Percentiles rank a stretch among this genome's conserved stretches.
Evolutionary conservation across 805 yeast genomes (phyloP).

Genomic region (Helenozyma rhizophorensis): DNA sequence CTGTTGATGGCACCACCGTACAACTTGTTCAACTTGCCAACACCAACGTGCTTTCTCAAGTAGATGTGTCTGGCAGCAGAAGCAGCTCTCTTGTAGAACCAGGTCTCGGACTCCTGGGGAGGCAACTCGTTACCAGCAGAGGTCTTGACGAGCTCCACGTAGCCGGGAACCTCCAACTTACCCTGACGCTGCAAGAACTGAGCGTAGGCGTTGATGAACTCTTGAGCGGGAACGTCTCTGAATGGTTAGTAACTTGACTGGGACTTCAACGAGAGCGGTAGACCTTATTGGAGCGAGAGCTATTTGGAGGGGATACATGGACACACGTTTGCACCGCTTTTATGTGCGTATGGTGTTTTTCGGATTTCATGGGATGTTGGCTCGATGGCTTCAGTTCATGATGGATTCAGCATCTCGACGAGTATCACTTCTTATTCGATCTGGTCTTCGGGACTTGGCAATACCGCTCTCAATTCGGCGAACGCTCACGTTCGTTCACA

Average conservation of each 20-base stretch:
- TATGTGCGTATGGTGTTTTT: too few relatives aligned
- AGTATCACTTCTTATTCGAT: too few relatives aligned
- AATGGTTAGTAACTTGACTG: conserved; percentile 39
- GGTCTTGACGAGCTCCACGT: conserved; percentile 99
- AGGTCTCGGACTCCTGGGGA: conserved; percentile 98
- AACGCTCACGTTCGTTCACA: too few relatives aligned
- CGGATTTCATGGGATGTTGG: too few relatives aligned
- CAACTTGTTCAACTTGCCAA: conserved; percentile 96
- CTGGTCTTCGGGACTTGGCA: too few relatives aligned
- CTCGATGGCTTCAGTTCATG: too few relatives aligned
- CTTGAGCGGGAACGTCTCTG: conserved; percentile 99
- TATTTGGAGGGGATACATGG: too few relatives aligned
- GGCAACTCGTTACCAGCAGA: conserved; percentile 98
- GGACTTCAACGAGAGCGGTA: too few relatives aligned
- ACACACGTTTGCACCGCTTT: too few relatives aligned
- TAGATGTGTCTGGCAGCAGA: conserved; percentile 99
- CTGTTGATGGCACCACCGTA: conserved; percentile 99
- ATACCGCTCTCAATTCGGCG: too few relatives aligned
- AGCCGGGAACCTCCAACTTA: conserved; percentile 99
- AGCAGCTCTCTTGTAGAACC: conserved; percentile 99
- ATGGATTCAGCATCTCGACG: too few relatives aligned
- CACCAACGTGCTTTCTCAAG: conserved; percentile 99
- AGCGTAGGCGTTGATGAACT: conserved; percentile 98
- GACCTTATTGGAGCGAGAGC: too few relatives aligned
- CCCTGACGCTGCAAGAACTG: conserved; percentile 99